Conservation (phyloP, 2,329 filamentous ascomycete genomes). For the Rasamsonia emersonii region DNA sequence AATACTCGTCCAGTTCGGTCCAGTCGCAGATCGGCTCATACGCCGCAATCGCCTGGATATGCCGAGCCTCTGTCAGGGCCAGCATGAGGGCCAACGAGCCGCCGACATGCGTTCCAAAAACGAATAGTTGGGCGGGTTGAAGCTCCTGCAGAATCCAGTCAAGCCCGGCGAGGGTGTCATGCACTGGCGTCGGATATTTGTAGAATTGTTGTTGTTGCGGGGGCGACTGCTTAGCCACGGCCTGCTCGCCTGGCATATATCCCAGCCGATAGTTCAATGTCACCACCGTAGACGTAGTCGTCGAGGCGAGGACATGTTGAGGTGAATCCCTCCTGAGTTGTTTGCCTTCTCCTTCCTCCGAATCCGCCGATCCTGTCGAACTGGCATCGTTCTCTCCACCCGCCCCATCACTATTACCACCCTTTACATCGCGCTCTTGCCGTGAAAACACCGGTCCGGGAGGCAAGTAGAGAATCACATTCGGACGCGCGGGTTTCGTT, state of each 20-base stretch:
- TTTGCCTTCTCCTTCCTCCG: not conserved
- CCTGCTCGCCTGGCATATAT: slow-evolving; percentile 1
- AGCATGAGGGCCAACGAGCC: slow-evolving; percentile 37
- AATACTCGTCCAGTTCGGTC: slow-evolving; percentile 34
- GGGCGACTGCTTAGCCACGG: not conserved
- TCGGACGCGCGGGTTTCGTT: no score
- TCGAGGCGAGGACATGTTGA: slow-evolving; percentile 21
- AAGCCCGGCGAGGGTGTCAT: slow-evolving; percentile 30
- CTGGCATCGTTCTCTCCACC: no score
- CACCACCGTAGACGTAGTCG: slow-evolving; percentile 26
- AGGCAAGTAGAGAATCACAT: no score
- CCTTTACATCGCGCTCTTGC: no score
- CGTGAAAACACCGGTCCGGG: no score
- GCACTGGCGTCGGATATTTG: slow-evolving; percentile 29
- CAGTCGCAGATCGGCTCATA: slow-evolving; percentile 31
- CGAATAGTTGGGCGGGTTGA: slow-evolving; percentile 19
- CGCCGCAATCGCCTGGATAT: slow-evolving; percentile 24
- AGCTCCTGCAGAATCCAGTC: slow-evolving; percentile 29
- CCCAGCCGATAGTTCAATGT: slow-evolving; percentile 35
- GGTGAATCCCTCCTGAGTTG: no score
- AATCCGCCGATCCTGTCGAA: not conserved
- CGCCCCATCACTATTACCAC: no score
- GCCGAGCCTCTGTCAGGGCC: slow-evolving; percentile 30
- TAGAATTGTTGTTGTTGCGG: slow-evolving; percentile 9
- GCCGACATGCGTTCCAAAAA: slow-evolving; percentile 29